Percentiles rank a stretch among this genome's conserved stretches.
phyloP scores from a whole-genome alignment of 371 early-diverging fungal genomes.

The Mortierella sp. region DNA sequence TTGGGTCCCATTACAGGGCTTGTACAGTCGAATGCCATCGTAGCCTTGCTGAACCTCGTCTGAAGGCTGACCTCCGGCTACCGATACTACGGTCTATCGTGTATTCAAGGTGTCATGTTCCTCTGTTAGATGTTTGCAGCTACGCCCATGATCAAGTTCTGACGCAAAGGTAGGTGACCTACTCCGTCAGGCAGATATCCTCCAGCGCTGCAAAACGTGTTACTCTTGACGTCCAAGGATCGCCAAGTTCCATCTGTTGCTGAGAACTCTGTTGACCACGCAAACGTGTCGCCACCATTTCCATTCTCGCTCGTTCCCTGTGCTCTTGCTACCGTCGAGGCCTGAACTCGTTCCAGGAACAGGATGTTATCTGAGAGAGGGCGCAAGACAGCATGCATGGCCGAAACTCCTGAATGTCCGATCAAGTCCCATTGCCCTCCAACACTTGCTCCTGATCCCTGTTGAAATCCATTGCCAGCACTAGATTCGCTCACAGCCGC shows the following conservation, averaged over 20 bases:
- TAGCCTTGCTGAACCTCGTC: constrained; percentile 57
- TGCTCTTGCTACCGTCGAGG: constrained; percentile 24
- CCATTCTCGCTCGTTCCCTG: constrained; percentile 23
- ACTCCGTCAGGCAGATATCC: constrained; percentile 61
- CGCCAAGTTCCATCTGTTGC: constrained; percentile 59
- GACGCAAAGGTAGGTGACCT: constrained; percentile 14
- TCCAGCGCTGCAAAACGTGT: constrained; percentile 72
- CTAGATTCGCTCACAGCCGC: constrained; percentile 13
- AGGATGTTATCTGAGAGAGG: constrained; percentile 45
- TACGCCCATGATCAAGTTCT: neutral
- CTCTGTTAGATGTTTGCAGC: no score
- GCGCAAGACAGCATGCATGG: constrained; percentile 53
- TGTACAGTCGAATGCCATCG: constrained; percentile 64
- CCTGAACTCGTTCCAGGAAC: constrained; percentile 45
- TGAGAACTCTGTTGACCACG: constrained; percentile 64
- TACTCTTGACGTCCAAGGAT: constrained; percentile 60
- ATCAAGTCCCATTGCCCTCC: constrained; percentile 52
- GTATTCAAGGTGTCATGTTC: no score
- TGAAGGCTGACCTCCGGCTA: constrained; percentile 50
- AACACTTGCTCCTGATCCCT: constrained; percentile 23
- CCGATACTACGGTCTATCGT: constrained; percentile 24
- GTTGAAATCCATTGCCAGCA: neutral
- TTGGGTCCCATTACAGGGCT: constrained; percentile 59
- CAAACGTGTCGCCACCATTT: constrained; percentile 46
- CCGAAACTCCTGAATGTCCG: constrained; percentile 50